These are phyloP conservation scores for Pythium aquatile DNA, from an alignment of 352 stramenopile genomes.

Conservation along the genomic window DNA sequence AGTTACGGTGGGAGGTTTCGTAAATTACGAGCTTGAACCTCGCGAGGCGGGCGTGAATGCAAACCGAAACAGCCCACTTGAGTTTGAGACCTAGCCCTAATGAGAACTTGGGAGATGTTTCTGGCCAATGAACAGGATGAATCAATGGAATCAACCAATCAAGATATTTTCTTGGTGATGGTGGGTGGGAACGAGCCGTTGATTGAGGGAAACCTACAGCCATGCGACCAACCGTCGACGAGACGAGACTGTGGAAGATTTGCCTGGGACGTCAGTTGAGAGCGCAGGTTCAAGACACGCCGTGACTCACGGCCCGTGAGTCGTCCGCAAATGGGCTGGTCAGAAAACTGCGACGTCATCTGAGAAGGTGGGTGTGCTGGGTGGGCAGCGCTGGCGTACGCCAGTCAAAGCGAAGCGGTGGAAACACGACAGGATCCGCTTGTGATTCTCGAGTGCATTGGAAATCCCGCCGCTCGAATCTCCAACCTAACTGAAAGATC, in stretches of 20 bases:
- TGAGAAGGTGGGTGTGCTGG: not conserved
- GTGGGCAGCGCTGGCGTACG: not conserved
- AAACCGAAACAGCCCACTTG: conserved; percentile 32
- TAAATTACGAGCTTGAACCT: conserved; percentile 35
- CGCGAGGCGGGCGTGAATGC: conserved; percentile 15
- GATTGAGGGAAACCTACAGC: conserved; percentile 3
- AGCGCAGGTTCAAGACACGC: not conserved
- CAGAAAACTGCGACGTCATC: not conserved
- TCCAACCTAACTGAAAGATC: conserved; percentile 16
- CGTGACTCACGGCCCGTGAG: not conserved
- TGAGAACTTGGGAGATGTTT: not conserved
- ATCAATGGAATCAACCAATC: not conserved
- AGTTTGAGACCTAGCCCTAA: not conserved
- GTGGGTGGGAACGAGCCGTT: not conserved
- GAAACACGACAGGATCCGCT: not conserved
- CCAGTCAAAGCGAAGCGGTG: not conserved
- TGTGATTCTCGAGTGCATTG: conserved; percentile 7
- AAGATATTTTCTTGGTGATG: not conserved
- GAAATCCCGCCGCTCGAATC: not conserved
- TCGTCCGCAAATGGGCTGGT: not conserved
- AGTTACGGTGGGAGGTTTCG: conserved; percentile 13
- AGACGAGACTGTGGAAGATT: conserved; percentile 8
- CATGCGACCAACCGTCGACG: conserved; percentile 9
- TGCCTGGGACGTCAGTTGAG: conserved; percentile 1
- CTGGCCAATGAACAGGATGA: not conserved